Evolutionary conservation across 371 early-diverging fungal species (phyloP).

Genomic region (Apophysomyces trapeziformis): DNA sequence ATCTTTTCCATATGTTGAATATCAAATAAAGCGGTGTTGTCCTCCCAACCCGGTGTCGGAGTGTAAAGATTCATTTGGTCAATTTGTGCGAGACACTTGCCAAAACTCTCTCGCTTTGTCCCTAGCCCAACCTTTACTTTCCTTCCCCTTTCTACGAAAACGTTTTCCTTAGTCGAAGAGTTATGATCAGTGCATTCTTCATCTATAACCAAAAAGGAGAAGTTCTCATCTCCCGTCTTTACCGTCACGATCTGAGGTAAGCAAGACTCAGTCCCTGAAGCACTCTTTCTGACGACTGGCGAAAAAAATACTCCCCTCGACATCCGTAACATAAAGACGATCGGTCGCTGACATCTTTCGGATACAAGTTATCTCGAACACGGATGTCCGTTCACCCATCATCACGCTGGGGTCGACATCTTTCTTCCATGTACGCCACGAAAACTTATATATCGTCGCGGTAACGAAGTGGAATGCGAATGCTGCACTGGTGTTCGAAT

Average conservation of each 20-base stretch:
- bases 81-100: too few relatives aligned
- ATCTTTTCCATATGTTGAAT: too few relatives aligned
- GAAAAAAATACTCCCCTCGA: too few relatives aligned
- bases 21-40: too few relatives aligned
- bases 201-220: slow-evolving; percentile 97
- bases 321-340: slow-evolving; percentile 61
- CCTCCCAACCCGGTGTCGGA: too few relatives aligned
- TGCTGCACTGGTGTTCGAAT: slow-evolving; percentile 84
- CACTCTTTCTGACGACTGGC: background rate
- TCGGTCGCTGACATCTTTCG: slow-evolving; percentile 95
- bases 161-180: background rate
- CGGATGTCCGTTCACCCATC: slow-evolving; percentile 90
- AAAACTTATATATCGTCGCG: slow-evolving; percentile 88
- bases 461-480: slow-evolving; percentile 87
- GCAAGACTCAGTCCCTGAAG: slow-evolving; percentile 1
- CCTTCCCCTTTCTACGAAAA: background rate
- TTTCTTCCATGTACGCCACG: slow-evolving; percentile 90
- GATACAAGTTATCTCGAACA: slow-evolving; percentile 94
- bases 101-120: too few relatives aligned
- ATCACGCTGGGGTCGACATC: slow-evolving; percentile 87
- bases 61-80: too few relatives aligned
- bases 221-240: slow-evolving; percentile 95
- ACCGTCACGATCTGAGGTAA: slow-evolving; percentile 94
- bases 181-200: slow-evolving; percentile 90
- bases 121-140: background rate